A percentile compares a stretch with the other conserved stretches of the same genome.
phyloP scores from a whole-genome alignment of 2,329 filamentous ascomycete species.

The Chaetomiaceae sp. region DNA sequence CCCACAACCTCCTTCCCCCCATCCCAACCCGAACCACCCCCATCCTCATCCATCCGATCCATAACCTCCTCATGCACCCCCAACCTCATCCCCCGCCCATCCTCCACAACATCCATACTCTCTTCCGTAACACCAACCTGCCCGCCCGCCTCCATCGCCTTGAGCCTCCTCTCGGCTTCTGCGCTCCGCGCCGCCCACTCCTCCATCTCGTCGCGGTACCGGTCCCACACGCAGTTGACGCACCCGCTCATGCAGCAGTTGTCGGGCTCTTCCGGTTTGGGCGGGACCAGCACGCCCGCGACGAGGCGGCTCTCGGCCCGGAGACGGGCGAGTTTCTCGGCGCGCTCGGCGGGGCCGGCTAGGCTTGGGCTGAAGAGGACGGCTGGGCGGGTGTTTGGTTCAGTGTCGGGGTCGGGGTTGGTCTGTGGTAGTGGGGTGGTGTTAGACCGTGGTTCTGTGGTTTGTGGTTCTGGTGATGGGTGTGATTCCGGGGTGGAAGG shows the following conservation, averaged over 20 bases:
- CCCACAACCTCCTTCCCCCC: constrained; percentile 21
- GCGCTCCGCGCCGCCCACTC: constrained; percentile 68
- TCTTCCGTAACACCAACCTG: constrained; percentile 17
- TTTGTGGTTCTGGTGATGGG: background rate
- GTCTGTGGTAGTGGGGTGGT: constrained; percentile 1
- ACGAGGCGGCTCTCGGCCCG: constrained; percentile 58
- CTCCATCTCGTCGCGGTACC: constrained; percentile 86
- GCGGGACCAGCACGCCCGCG: constrained; percentile 78
- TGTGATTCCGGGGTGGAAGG: constrained; percentile 9
- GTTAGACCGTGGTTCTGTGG: constrained; percentile 9
- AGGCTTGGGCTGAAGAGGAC: constrained; percentile 81
- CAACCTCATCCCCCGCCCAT: constrained; percentile 29
- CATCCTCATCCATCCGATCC: constrained; percentile 68
- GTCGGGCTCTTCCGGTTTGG: constrained; percentile 81
- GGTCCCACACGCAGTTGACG: constrained; percentile 95
- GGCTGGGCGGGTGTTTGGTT: too few species aligned
- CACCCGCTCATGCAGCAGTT: constrained; percentile 99
- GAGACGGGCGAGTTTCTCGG: constrained; percentile 55
- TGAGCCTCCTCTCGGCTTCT: constrained; percentile 56
- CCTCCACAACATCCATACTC: constrained; percentile 18
- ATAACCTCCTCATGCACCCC: constrained; percentile 39
- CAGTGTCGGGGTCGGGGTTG: too few species aligned
- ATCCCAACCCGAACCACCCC: constrained; percentile 54
- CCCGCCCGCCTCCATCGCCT: constrained; percentile 32
- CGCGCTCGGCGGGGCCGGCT: constrained; percentile 66